A percentile compares a stretch with the other conserved stretches of the same genome.
These are phyloP conservation scores for Mucor mucedo DNA, from an alignment of 371 early-diverging fungal species.

Conservation along the genomic window DNA sequence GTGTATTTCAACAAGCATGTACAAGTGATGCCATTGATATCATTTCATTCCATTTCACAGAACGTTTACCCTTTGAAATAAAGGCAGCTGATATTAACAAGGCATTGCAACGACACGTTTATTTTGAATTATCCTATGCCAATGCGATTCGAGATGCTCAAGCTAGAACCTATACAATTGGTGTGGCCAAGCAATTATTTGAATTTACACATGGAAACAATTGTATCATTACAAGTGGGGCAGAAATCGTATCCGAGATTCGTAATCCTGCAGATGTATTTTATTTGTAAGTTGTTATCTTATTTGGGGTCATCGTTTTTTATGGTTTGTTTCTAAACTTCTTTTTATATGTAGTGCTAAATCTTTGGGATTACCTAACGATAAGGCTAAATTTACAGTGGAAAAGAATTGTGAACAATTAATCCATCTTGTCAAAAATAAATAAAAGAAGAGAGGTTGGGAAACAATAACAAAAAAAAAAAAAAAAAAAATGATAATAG, in stretches of 20 bases:
- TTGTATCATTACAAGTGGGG: slow-evolving; percentile 41
- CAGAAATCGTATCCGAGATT: slow-evolving; percentile 36
- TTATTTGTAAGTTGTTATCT: slow-evolving; percentile 38
- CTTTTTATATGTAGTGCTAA: slow-evolving; percentile 32
- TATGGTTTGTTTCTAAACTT: background rate
- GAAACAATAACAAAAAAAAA: too few relatives aligned
- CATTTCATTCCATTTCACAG: slow-evolving; percentile 74
- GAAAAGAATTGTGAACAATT: slow-evolving; percentile 35
- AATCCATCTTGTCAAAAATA: background rate
- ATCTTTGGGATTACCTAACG: slow-evolving; percentile 44
- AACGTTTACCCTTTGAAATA: slow-evolving; percentile 79
- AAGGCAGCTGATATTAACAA: slow-evolving; percentile 54
- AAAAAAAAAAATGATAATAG: too few relatives aligned
- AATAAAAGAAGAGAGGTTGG: background rate
- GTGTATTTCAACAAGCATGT: slow-evolving; percentile 76
- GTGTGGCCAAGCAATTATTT: slow-evolving; percentile 34
- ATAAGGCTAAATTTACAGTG: slow-evolving; percentile 38
- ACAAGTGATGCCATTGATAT: slow-evolving; percentile 76
- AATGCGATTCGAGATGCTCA: slow-evolving; percentile 65
- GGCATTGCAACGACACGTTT: slow-evolving; percentile 69
- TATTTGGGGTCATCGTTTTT: background rate
- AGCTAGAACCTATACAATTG: slow-evolving; percentile 33
- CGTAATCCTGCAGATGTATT: slow-evolving; percentile 36
- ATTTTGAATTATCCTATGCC: slow-evolving; percentile 84
- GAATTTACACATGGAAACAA: slow-evolving; percentile 26